These are phyloP conservation scores for Trichoderma sp. DNA, from an alignment of 2,329 filamentous ascomycete species.

Conservation along the genomic window DNA sequence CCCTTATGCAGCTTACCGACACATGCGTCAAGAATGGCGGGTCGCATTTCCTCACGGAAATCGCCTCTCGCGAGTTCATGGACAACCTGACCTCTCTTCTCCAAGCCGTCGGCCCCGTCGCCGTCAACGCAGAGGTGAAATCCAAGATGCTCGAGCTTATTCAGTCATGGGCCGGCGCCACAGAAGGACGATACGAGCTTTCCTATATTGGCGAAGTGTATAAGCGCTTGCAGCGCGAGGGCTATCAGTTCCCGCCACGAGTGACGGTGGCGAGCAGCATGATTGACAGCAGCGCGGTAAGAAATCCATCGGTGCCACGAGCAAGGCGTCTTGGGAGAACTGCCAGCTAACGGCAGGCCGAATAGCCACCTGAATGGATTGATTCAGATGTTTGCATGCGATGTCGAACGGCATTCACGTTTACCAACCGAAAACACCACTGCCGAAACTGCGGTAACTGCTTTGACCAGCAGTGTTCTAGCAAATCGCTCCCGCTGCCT, in stretches of 20 bases:
- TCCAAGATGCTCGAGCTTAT: conserved; percentile 89
- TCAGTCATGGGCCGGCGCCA: conserved; percentile 87
- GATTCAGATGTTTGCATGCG: conserved; percentile 99
- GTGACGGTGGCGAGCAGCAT: conserved; percentile 90
- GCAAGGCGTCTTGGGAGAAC: neutral
- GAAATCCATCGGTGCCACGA: conserved; percentile 27
- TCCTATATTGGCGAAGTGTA: conserved; percentile 89
- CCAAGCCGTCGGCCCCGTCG: conserved; percentile 69
- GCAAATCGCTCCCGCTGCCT: conserved; percentile 81
- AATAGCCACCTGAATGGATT: conserved; percentile 88
- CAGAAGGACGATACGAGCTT: conserved; percentile 78
- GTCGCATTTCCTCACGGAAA: conserved; percentile 88
- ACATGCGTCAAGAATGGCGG: conserved; percentile 99
- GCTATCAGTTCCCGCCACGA: conserved; percentile 84
- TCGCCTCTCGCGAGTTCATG: conserved; percentile 97
- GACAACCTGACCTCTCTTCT: conserved; percentile 91
- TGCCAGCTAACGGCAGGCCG: conserved; percentile 15
- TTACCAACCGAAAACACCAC: conserved; percentile 97
- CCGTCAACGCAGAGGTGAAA: conserved; percentile 81
- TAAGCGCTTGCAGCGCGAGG: conserved; percentile 74
- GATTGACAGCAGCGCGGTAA: conserved; percentile 92
- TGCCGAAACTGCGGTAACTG: conserved; percentile 97
- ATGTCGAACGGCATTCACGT: conserved; percentile 90
- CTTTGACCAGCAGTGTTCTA: conserved; percentile 92
- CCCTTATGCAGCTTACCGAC: conserved; percentile 71